phyloP scores from a whole-genome alignment of 768 basidiomycete genomes.

The Boletus tomentosulus region DNA sequence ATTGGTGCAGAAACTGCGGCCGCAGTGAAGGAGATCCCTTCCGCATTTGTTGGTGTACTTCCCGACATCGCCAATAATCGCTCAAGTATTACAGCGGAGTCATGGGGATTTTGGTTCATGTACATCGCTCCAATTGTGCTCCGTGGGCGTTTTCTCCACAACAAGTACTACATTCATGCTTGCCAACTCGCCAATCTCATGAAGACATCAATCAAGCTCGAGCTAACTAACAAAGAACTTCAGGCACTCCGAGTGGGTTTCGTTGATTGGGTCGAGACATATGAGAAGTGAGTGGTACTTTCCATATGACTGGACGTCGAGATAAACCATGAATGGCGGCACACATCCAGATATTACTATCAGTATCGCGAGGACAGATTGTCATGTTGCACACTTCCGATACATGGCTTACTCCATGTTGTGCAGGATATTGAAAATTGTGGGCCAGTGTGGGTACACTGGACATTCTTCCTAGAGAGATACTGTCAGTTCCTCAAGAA shows the following conservation, averaged over 20 bases:
- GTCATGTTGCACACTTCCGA: conserved; percentile 11
- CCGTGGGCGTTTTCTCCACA: not conserved
- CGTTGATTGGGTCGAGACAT: not conserved
- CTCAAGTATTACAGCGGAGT: too few species aligned
- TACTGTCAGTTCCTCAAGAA: conserved; percentile 12
- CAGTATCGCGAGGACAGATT: conserved; percentile 5
- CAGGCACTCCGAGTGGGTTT: not conserved
- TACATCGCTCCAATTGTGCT: conserved; percentile 13
- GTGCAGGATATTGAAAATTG: conserved; percentile 11
- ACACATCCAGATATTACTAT: conserved; percentile 11
- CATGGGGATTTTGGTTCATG: conserved; percentile 19
- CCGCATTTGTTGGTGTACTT: conserved; percentile 32
- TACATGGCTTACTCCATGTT: conserved; percentile 23
- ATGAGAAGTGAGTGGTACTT: not conserved
- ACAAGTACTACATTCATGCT: not conserved
- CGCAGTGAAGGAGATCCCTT: conserved; percentile 23
- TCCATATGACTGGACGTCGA: too few species aligned
- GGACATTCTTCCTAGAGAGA: conserved; percentile 20
- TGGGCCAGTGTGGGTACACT: conserved; percentile 19
- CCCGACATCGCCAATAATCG: too few species aligned
- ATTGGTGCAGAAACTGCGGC: conserved; percentile 33
- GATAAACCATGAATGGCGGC: too few species aligned
- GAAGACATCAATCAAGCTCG: not conserved
- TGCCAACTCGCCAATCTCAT: not conserved
- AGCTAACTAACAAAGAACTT: not conserved